Conservation (phyloP, 2,329 filamentous ascomycete genomes). For the Ophiocordyceps camponoti-floridani region DNA sequence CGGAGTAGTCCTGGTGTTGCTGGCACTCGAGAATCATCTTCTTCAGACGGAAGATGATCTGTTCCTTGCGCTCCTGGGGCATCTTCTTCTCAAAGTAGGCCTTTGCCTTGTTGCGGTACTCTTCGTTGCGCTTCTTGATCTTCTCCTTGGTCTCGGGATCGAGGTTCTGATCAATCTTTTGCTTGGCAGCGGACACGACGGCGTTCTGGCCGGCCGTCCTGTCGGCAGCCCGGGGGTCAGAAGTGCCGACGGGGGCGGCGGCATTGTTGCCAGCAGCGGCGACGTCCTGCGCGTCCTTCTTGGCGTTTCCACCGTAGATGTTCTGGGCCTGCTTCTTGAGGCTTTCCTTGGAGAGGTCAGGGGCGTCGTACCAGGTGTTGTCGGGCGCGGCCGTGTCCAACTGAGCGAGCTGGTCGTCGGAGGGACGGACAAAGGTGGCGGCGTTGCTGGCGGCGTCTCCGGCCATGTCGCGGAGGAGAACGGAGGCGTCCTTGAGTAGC, state of each 20-base stretch:
- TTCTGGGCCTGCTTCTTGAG: conserved; percentile 51
- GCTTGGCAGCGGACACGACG: conserved; percentile 27
- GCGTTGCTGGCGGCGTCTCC: conserved; percentile 75
- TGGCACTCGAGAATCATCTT: conserved; percentile 98
- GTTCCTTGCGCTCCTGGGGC: conserved; percentile 80
- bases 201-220: conserved; percentile 14
- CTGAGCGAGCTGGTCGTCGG: conserved; percentile 55
- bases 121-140: conserved; percentile 22
- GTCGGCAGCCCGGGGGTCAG: conserved; percentile 33
- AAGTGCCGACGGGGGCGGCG: conserved; percentile 13
- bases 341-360: conserved; percentile 52
- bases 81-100: conserved; percentile 76
- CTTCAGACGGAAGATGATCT: conserved; percentile 79
- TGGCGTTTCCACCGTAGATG: conserved; percentile 34
- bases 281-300: conserved; percentile 42
- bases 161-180: conserved; percentile 42
- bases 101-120: conserved; percentile 32
- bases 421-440: conserved; percentile 57
- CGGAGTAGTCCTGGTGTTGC: conserved; percentile 81
- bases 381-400: conserved; percentile 76
- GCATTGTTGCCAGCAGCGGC: conserved; percentile 28
- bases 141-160: conserved; percentile 45
- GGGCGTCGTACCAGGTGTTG: conserved; percentile 84
- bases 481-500: conserved; percentile 65
- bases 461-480: conserved; percentile 77